Conservation (phyloP, 441 rosid species). For the Rhodomyrtus psidioides region DNA sequence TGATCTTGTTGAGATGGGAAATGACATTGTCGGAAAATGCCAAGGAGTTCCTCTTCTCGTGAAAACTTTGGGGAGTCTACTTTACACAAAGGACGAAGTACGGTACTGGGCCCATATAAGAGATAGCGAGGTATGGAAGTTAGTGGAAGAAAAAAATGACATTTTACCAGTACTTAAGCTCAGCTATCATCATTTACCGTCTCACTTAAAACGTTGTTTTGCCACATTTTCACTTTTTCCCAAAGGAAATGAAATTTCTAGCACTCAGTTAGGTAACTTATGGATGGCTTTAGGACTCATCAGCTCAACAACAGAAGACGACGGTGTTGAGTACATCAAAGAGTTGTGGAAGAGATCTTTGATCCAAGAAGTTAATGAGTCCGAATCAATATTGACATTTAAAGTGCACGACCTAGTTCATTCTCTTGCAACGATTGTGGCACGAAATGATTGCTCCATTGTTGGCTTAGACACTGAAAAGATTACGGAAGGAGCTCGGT, state of each 20-base stretch:
- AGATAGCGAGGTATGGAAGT: no score
- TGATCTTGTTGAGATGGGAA: no score
- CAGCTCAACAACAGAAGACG: background rate
- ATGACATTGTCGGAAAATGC: no score
- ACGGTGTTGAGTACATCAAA: background rate
- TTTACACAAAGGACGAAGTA: no score
- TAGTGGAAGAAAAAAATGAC: no score
- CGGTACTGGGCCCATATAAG: no score
- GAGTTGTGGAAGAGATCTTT: background rate
- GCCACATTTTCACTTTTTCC: no score
- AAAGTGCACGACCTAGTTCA: background rate
- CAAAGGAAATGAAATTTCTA: rapidly evolving
- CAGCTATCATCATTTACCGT: no score
- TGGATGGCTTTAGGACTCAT: background rate
- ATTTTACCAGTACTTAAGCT: no score
- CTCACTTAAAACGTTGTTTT: no score
- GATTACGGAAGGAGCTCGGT: background rate
- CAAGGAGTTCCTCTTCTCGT: no score
- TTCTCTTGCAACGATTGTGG: background rate
- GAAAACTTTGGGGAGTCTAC: no score
- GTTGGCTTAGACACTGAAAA: background rate
- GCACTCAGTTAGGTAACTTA: rapidly evolving
- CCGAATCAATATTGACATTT: rapidly evolving
- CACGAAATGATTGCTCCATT: background rate
- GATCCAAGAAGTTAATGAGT: background rate